Base-by-base conservation (phyloP, 208 protist species). In the Borovskyia barvae region DNA sequence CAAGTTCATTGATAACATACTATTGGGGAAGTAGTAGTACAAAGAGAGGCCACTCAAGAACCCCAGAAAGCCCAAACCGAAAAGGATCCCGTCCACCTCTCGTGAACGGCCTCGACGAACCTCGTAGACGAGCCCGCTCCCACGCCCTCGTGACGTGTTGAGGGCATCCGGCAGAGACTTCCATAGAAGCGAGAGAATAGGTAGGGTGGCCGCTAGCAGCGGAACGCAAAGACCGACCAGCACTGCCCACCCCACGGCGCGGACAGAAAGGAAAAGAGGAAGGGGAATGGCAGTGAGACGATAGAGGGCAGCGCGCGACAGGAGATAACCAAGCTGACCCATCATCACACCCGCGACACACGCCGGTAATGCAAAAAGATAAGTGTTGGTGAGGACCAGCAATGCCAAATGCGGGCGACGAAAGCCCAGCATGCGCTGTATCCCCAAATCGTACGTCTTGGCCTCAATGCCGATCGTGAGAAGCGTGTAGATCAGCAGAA, bases 401-500 rank as follows among this genome's bases (percentile, higher is more conserved):
- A 73, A 11, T 12, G 77, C 64, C 2, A 95, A 32, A 49, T 78
- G 61, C 7, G 20, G 22, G 33, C 72, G 60, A 0, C 62, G 61
- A 62, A 95, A 90, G 39, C 89, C 89, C 22, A 98, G 62, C 87
- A 98, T 98, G 49, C 97, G 78, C 36, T 96, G 68, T 17, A 98
- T 85, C 46, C 90, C 95, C 12, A 97, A 64, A 47, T 98, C 94
- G 78, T 97, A 98, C 6, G 85, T 90, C 40, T 90, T 72, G 19
- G 81, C 93, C 28, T 98, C 93, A 5, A 98, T 66, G 35, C 75
- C 80, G 12, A 98, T 78, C 48, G 93, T 95, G 20, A 98, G 78
- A 8, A 98, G 67, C 3, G 92, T 95, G 75, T 98, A 96, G 53
- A 98, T 97, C 15, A 98, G 82, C 33, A 98, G 19, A 14, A 92